A percentile compares a stretch with the other conserved stretches of the same genome.
Evolutionary conservation across 2,329 filamentous ascomycete genomes (phyloP).

Genomic region (Apiospora pterosperma): DNA sequence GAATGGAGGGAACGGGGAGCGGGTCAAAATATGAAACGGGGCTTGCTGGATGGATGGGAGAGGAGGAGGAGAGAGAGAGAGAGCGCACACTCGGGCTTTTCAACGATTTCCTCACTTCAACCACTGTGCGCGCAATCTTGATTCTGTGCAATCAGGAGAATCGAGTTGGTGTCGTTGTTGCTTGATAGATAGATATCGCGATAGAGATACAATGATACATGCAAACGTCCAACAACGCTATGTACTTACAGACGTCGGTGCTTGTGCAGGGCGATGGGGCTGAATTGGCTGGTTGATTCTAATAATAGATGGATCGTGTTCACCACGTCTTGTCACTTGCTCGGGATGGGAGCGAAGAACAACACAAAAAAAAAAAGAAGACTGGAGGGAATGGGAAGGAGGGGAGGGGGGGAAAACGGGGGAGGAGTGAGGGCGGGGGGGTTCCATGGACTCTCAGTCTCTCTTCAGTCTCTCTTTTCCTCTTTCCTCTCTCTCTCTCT

Average conservation of each 20-base stretch:
- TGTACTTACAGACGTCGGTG: conserved; percentile 22
- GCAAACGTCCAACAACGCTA: not conserved
- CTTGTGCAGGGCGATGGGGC: conserved; percentile 41
- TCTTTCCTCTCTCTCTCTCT: not conserved
- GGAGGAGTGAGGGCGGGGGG: not conserved
- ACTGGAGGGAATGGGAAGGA: conserved; percentile 8
- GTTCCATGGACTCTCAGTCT: not conserved
- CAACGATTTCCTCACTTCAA: not conserved
- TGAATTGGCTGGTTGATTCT: conserved; percentile 48
- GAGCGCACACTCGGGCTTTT: conserved; percentile 2
- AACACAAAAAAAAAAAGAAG: not conserved
- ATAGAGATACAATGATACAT: conserved; percentile 22
- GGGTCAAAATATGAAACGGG: conserved; percentile 22
- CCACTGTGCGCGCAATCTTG: not conserved
- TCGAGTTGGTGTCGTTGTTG: not conserved
- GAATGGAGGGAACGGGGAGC: conserved; percentile 11
- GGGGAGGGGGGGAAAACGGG: not conserved
- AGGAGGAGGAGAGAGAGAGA: not conserved
- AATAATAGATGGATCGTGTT: conserved; percentile 50
- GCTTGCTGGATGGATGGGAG: conserved; percentile 1
- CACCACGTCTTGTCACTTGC: conserved; percentile 20
- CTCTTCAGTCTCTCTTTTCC: too few species aligned
- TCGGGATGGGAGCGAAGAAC: conserved; percentile 8
- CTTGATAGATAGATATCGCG: not conserved
- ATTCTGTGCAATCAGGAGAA: not conserved